Evolutionary conservation across 2,329 filamentous ascomycete species (phyloP).

Genomic region (Graphilbum sp.): DNA sequence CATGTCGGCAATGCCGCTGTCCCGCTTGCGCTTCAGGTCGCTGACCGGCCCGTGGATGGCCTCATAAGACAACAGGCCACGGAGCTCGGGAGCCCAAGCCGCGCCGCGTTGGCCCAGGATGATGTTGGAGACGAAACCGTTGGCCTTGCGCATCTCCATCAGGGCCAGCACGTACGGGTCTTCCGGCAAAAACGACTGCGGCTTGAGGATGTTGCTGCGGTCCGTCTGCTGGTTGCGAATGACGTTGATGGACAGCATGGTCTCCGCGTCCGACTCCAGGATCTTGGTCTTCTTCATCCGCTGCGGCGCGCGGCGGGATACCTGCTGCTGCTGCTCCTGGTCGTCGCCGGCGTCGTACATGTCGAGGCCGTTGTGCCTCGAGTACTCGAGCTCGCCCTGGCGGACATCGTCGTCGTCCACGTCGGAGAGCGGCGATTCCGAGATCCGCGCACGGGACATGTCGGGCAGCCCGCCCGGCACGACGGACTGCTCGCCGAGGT

Average conservation of each 20-base stretch:
- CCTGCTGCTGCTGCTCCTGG: conserved; percentile 35
- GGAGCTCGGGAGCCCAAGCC: conserved; percentile 82
- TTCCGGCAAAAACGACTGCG: conserved; percentile 66
- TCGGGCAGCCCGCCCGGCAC: conserved; percentile 30
- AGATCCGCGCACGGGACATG: conserved; percentile 42
- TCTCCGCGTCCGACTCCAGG: conserved; percentile 66
- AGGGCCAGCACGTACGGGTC: conserved; percentile 77
- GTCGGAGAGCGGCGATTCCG: conserved; percentile 54
- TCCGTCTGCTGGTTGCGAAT: conserved; percentile 80
- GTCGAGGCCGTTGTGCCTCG: conserved; percentile 32
- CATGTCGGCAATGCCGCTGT: conserved; percentile 70
- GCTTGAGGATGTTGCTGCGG: conserved; percentile 71
- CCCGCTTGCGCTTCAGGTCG: conserved; percentile 86
- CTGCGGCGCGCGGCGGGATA: conserved; percentile 53
- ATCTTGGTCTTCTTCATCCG: conserved; percentile 63
- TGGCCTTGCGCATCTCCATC: conserved; percentile 81
- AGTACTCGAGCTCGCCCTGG: conserved; percentile 42
- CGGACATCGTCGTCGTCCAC: conserved; percentile 47
- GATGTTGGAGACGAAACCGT: conserved; percentile 76
- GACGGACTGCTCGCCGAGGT: conserved; percentile 42
- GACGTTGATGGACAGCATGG: conserved; percentile 56
- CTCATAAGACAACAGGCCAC: conserved; percentile 80
- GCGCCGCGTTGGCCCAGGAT: conserved; percentile 65
- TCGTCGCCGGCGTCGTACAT: conserved; percentile 47
- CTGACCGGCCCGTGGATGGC: conserved; percentile 52